These are phyloP conservation scores for Pterocarpus santalinus DNA, from an alignment of 306 rosid species.

Conservation along the genomic window DNA sequence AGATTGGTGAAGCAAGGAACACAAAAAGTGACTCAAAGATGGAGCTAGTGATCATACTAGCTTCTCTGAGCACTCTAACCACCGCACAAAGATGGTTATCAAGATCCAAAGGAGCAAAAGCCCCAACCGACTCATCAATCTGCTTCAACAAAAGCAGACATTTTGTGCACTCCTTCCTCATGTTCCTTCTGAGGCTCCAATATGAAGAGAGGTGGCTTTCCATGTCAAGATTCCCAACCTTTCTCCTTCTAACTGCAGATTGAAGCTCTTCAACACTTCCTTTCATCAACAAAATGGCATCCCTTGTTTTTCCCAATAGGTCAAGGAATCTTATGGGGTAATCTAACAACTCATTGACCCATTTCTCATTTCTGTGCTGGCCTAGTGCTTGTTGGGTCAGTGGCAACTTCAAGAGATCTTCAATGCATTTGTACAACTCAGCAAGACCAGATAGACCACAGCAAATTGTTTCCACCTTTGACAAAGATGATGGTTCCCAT, in stretches of 20 bases:
- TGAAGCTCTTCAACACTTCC: constrained; percentile 63
- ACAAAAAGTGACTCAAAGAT: constrained; percentile 60
- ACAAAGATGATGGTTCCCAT: constrained; percentile 53
- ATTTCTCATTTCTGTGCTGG: constrained; percentile 60
- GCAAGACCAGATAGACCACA: constrained; percentile 55
- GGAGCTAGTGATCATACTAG: constrained; percentile 57
- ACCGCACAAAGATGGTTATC: constrained; percentile 58
- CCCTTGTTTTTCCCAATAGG: constrained; percentile 63
- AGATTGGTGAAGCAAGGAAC: constrained; percentile 62
- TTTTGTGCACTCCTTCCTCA: constrained; percentile 61
- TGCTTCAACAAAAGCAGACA: constrained; percentile 58
- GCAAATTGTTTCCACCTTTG: constrained; percentile 57
- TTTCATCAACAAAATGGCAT: constrained; percentile 54
- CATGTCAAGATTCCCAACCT: constrained; percentile 54
- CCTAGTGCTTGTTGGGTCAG: constrained; percentile 69
- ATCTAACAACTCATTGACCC: constrained; percentile 71
- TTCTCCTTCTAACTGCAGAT: constrained; percentile 67
- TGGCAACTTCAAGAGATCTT: constrained; percentile 68
- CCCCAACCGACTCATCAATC: constrained; percentile 50
- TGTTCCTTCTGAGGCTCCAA: constrained; percentile 57
- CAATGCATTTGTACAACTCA: constrained; percentile 59
- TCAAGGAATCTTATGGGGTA: constrained; percentile 68
- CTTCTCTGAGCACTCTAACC: constrained; percentile 72
- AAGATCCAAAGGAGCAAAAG: constrained; percentile 41
- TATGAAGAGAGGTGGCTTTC: constrained; percentile 53